A percentile compares a stretch with the other conserved stretches of the same genome.
Evolutionary conservation across 768 basidiomycete species (phyloP).

Genomic region (Mrakia blollopis): DNA sequence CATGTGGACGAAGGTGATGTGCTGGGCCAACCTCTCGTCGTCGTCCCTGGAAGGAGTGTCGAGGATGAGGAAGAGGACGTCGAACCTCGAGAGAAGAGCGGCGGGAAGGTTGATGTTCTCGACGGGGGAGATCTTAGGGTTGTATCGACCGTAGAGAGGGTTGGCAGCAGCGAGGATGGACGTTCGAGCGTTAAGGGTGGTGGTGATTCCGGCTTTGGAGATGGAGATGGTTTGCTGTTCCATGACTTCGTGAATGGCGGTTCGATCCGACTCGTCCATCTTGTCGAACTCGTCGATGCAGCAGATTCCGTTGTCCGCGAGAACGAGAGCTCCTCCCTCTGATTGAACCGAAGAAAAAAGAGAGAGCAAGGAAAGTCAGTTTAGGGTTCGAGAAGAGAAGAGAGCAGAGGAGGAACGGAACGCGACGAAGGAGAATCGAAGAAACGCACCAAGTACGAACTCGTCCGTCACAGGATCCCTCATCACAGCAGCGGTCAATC

Average conservation of each 20-base stretch:
- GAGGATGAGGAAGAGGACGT: conserved; percentile 90
- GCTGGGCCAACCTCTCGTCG: conserved; percentile 91
- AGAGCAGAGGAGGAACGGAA: background rate
- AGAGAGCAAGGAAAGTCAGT: background rate
- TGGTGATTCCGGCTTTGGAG: conserved; percentile 97
- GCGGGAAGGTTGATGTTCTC: conserved; percentile 99
- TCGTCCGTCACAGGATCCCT: conserved; percentile 98
- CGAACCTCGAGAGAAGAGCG: conserved; percentile 91
- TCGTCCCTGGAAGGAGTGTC: conserved; percentile 93
- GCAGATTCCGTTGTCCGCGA: conserved; percentile 98
- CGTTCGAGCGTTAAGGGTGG: conserved; percentile 93
- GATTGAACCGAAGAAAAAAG: conserved; percentile 17
- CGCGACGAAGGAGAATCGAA: background rate
- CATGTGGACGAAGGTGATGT: conserved; percentile 99
- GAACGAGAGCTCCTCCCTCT: conserved; percentile 99
- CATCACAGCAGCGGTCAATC: conserved; percentile 98
- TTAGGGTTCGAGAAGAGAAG: background rate
- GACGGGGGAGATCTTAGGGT: conserved; percentile 92
- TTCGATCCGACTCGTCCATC: conserved; percentile 97
- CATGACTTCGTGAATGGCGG: conserved; percentile 99
- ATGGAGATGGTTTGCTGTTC: conserved; percentile 99
- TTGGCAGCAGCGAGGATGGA: conserved; percentile 98
- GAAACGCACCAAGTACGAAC: conserved; percentile 84
- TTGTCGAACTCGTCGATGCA: conserved; percentile 99
- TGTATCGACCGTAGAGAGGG: conserved; percentile 95